Percentiles rank a stretch among this genome's conserved stretches.
Evolutionary conservation across 345 rosid species (phyloP).

Genomic region (Turnera subulata): DNA sequence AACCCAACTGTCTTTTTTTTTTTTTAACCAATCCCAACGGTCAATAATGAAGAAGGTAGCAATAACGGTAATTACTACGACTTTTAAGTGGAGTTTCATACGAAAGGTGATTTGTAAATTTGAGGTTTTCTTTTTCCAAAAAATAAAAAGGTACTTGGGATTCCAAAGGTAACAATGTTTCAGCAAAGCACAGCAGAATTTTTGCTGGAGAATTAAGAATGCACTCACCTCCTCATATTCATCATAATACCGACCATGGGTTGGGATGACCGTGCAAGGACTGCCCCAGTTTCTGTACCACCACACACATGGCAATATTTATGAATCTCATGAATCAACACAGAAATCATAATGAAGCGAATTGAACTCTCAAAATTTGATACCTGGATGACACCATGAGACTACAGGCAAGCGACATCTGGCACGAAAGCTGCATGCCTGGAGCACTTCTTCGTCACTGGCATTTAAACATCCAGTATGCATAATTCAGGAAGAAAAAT

Average conservation of each 20-base stretch:
- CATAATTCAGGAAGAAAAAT: constrained; percentile 9
- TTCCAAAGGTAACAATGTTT: neutral
- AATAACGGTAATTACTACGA: too few relatives aligned
- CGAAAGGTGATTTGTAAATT: too few relatives aligned
- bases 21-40: too few relatives aligned
- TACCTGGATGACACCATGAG: constrained; percentile 97
- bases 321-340: constrained; percentile 17
- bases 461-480: constrained; percentile 23
- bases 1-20: too few relatives aligned
- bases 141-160: neutral
- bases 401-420: constrained; percentile 82
- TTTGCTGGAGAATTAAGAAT: neutral
- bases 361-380: constrained; percentile 11
- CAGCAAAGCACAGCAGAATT: neutral
- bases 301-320: neutral
- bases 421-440: constrained; percentile 87
- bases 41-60: too few relatives aligned
- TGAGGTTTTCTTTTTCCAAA: too few relatives aligned
- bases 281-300: constrained; percentile 71
- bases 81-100: too few relatives aligned
- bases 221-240: constrained; percentile 85
- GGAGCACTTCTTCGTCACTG: constrained; percentile 83
- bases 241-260: constrained; percentile 96
- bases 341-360: constrained; percentile 5
- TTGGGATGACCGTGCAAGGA: constrained; percentile 97